These are phyloP conservation scores for Rubus idaeus DNA, from an alignment of 306 rosid genomes.

Conservation along the genomic window DNA sequence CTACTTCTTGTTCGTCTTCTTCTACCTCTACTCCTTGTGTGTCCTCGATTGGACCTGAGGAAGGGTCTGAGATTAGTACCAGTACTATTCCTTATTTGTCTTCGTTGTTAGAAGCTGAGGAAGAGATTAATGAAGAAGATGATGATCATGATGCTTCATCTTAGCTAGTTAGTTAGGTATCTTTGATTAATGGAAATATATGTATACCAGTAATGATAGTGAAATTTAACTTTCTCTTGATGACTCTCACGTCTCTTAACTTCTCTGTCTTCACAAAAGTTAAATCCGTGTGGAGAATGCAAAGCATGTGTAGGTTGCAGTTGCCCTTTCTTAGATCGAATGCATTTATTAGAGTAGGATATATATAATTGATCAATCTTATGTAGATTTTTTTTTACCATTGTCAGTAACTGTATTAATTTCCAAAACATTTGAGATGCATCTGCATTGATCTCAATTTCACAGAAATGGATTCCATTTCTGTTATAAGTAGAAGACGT, in stretches of 20 bases:
- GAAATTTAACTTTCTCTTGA: constrained; percentile 10
- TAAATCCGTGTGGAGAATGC: constrained; percentile 1
- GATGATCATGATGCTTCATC: constrained; percentile 27
- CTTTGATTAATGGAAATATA: constrained; percentile 18
- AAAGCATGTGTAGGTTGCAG: neutral
- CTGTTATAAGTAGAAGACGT: neutral
- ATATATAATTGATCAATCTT: neutral
- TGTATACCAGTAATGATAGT: constrained; percentile 24
- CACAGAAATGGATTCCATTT: neutral
- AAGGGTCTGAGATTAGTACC: constrained; percentile 25
- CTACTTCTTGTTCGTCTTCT: constrained; percentile 43
- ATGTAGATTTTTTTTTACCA: neutral
- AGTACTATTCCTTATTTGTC: constrained; percentile 39
- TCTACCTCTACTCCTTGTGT: constrained; percentile 35
- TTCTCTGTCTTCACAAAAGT: neutral
- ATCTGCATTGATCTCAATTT: neutral
- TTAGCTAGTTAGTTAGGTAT: constrained; percentile 5
- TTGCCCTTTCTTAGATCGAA: neutral
- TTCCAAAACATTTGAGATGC: neutral
- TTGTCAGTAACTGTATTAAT: neutral
- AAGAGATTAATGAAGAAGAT: constrained; percentile 30
- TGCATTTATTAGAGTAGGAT: constrained; percentile 5
- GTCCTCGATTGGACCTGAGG: constrained; percentile 40
- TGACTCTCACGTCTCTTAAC: constrained; percentile 1
- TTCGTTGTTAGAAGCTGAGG: constrained; percentile 45